Percentiles rank a stretch among this genome's conserved stretches.
Evolutionary conservation across 2,329 filamentous ascomycete species (phyloP).

Genomic region (Furcasterigmium furcatum): DNA sequence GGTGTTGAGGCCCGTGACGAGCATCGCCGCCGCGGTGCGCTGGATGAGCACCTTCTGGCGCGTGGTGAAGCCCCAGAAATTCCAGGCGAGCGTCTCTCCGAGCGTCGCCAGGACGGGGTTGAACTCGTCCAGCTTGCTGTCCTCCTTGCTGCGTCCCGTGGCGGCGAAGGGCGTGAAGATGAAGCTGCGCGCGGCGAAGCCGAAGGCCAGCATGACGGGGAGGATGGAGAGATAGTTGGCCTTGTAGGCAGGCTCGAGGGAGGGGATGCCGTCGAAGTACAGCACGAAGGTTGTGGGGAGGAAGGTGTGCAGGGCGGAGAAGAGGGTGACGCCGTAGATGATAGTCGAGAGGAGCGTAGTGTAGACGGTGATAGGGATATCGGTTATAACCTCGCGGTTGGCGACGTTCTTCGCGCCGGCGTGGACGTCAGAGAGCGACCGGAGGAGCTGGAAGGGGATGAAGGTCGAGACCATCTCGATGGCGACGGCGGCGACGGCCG

Average conservation of each 20-base stretch:
- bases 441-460: slow-evolving; percentile 72
- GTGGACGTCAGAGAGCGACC: slow-evolving; percentile 64
- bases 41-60: slow-evolving; percentile 61
- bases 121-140: slow-evolving; percentile 51
- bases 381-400: slow-evolving; percentile 63
- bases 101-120: slow-evolving; percentile 64
- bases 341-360: slow-evolving; percentile 66
- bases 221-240: slow-evolving; percentile 60
- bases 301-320: slow-evolving; percentile 64
- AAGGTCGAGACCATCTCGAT: slow-evolving; percentile 69
- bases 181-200: slow-evolving; percentile 69
- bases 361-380: slow-evolving; percentile 58
- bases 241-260: slow-evolving; percentile 64
- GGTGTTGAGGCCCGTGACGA: slow-evolving; percentile 55
- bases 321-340: slow-evolving; percentile 74
- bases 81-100: slow-evolving; percentile 67
- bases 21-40: slow-evolving; percentile 58
- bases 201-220: slow-evolving; percentile 56
- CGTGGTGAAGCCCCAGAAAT: slow-evolving; percentile 66
- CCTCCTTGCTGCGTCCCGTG: slow-evolving; percentile 43
- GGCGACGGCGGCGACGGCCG: slow-evolving; percentile 56
- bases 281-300: slow-evolving; percentile 70
- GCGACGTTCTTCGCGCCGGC: slow-evolving; percentile 45
- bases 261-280: slow-evolving; percentile 71
- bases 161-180: slow-evolving; percentile 70